phyloP scores from a whole-genome alignment of 805 yeast species.

The Komagataella pseudopastoris region DNA sequence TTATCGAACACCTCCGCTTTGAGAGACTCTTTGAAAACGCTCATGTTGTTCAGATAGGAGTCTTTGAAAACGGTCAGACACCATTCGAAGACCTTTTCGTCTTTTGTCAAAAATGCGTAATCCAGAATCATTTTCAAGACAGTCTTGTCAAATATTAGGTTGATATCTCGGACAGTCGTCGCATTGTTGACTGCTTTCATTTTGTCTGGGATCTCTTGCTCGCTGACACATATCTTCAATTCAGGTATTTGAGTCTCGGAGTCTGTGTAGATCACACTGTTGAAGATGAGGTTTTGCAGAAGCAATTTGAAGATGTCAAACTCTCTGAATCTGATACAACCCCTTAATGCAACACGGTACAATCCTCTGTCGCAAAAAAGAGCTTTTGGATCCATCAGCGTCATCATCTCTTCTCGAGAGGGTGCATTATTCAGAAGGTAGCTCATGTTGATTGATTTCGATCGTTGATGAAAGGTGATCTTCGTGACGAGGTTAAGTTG shows the following conservation, averaged over 20 bases:
- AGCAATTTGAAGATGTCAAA: not conserved
- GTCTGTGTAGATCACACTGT: not conserved
- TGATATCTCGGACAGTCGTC: not conserved
- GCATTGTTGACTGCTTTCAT: not conserved
- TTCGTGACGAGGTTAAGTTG: not conserved
- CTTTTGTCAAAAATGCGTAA: not conserved
- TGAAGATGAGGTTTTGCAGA: conserved; percentile 1
- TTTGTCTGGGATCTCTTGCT: not conserved
- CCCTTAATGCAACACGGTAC: conserved; percentile 1
- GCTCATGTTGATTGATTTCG: not conserved
- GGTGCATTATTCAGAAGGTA: not conserved
- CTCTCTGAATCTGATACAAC: not conserved
- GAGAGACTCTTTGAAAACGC: not conserved
- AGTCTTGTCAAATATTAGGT: not conserved
- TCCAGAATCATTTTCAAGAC: not conserved
- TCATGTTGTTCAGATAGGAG: not conserved
- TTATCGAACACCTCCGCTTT: not conserved
- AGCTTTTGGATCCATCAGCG: not conserved
- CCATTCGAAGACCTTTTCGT: not conserved
- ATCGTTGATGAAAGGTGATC: not conserved
- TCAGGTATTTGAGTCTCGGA: not conserved
- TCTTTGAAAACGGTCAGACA: not conserved
- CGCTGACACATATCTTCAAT: not conserved
- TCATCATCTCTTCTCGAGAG: not conserved
- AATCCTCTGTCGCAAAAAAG: not conserved